phyloP scores from a whole-genome alignment of 2,329 filamentous ascomycete species.

The Acrodontium crateriforme region DNA sequence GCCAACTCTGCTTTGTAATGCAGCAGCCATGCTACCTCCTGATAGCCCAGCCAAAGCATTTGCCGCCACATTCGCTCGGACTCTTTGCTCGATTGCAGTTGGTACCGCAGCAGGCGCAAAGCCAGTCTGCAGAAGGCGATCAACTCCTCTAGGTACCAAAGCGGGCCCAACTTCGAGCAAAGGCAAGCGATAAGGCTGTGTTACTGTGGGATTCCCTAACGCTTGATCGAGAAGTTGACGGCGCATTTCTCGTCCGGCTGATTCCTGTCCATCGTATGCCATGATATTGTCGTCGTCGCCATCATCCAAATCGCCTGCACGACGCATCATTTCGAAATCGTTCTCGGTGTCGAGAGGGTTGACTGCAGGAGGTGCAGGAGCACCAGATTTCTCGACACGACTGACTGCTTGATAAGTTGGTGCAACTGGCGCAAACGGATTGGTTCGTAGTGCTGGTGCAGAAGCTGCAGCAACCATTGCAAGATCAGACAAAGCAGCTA shows the following conservation, averaged over 20 bases:
- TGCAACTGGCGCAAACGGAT: constrained; percentile 33
- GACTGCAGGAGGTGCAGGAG: constrained; percentile 32
- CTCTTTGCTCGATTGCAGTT: constrained; percentile 8
- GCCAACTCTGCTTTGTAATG: constrained; percentile 12
- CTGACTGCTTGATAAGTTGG: constrained; percentile 32
- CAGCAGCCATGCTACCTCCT: constrained; percentile 13
- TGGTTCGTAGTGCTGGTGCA: constrained; percentile 13
- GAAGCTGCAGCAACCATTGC: constrained; percentile 25
- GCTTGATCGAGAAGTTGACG: constrained; percentile 22
- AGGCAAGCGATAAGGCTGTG: constrained; percentile 22
- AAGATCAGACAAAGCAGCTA: constrained; percentile 39
- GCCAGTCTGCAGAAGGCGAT: constrained; percentile 19
- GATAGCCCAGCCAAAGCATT: constrained; percentile 4
- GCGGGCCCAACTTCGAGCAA: constrained; percentile 22
- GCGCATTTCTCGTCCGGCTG: constrained; percentile 11
- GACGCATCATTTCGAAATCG: constrained; percentile 35
- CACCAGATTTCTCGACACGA: constrained; percentile 32
- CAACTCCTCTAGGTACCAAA: constrained; percentile 20
- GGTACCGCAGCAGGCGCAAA: constrained; percentile 16
- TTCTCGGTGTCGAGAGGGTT: constrained; percentile 31
- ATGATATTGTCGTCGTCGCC: constrained; percentile 5
- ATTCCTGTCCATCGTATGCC: constrained; percentile 2
- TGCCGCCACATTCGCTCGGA: constrained; percentile 9
- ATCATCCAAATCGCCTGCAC: constrained; percentile 11
- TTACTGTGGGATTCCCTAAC: constrained; percentile 11